phyloP scores from a whole-genome alignment of 2,329 filamentous ascomycete species.

The Eutypella sp. region DNA sequence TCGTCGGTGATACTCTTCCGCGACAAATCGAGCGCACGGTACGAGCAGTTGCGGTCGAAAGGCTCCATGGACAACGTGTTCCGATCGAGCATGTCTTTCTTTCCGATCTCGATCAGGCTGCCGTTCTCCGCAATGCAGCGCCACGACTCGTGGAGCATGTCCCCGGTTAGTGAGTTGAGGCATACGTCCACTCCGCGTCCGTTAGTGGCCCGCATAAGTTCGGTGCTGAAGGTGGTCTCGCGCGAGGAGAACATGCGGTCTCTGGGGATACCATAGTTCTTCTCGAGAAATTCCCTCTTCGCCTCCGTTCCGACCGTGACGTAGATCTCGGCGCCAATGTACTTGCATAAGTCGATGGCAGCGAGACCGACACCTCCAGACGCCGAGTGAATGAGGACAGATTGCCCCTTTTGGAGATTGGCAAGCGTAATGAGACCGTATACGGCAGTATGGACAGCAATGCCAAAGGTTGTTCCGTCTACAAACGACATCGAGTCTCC shows the following conservation, averaged over 20 bases:
- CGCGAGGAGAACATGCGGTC: slow-evolving; percentile 3
- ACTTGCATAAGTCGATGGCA: neutral
- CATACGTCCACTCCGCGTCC: slow-evolving; percentile 6
- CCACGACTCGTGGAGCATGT: slow-evolving; percentile 4
- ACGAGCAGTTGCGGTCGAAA: slow-evolving; percentile 5
- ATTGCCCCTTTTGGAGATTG: neutral
- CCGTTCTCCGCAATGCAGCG: neutral
- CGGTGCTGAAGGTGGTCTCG: neutral
- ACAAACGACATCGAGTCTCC: slow-evolving; percentile 5
- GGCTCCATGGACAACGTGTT: slow-evolving; percentile 8
- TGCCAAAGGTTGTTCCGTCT: slow-evolving; percentile 5
- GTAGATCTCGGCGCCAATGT: slow-evolving; percentile 1
- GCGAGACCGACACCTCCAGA: neutral
- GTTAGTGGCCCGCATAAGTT: slow-evolving; percentile 1
- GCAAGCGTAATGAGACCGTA: slow-evolving; percentile 1
- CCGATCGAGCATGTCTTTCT: slow-evolving; percentile 6
- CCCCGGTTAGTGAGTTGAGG: slow-evolving; percentile 6
- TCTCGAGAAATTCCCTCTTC: slow-evolving; percentile 4
- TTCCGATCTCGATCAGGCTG: slow-evolving; percentile 7
- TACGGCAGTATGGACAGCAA: slow-evolving; percentile 2
- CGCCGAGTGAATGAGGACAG: neutral
- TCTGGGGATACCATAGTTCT: neutral
- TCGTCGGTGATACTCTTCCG: neutral
- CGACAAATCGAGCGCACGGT: slow-evolving; percentile 4
- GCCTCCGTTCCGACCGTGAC: slow-evolving; percentile 4